Evolutionary conservation across 2,329 filamentous ascomycete species (phyloP).

Genomic region (Cercospora sp.): DNA sequence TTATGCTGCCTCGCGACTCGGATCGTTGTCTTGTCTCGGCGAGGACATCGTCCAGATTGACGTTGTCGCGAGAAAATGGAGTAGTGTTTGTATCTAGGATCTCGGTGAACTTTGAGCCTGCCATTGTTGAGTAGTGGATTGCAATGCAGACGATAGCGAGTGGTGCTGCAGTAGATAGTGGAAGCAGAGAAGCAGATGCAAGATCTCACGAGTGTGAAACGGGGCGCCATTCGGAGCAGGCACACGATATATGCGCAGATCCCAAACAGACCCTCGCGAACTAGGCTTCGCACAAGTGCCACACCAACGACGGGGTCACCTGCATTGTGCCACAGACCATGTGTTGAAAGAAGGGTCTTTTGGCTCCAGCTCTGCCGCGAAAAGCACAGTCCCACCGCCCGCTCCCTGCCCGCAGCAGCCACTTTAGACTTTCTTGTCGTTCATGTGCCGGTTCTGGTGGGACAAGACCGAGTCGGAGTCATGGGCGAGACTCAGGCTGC

Average conservation of each 20-base stretch:
- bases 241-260: conserved; percentile 12
- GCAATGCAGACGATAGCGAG: not conserved
- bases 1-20: conserved; percentile 31
- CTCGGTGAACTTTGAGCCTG: conserved; percentile 41
- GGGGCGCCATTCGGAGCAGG: not conserved
- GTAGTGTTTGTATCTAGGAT: conserved; percentile 36
- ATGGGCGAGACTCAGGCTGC: not conserved
- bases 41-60: conserved; percentile 40
- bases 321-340: conserved; percentile 2
- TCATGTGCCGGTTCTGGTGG: conserved; percentile 7
- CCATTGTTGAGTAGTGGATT: conserved; percentile 26
- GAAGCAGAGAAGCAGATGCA: not conserved
- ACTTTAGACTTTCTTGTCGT: not conserved
- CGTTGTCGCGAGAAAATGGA: conserved; percentile 38
- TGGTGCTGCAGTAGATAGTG: not conserved
- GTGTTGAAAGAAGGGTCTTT: not conserved
- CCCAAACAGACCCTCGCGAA: conserved; percentile 13
- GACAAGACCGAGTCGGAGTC: conserved; percentile 9
- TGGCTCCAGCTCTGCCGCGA: not conserved
- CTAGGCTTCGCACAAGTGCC: conserved; percentile 5
- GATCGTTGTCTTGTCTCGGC: conserved; percentile 37
- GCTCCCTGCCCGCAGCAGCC: not conserved
- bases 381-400: not conserved
- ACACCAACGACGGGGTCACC: conserved; percentile 5
- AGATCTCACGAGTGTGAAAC: not conserved